Conservation (phyloP, 2,329 filamentous ascomycete species). For the Tolypocladium tundrense region DNA sequence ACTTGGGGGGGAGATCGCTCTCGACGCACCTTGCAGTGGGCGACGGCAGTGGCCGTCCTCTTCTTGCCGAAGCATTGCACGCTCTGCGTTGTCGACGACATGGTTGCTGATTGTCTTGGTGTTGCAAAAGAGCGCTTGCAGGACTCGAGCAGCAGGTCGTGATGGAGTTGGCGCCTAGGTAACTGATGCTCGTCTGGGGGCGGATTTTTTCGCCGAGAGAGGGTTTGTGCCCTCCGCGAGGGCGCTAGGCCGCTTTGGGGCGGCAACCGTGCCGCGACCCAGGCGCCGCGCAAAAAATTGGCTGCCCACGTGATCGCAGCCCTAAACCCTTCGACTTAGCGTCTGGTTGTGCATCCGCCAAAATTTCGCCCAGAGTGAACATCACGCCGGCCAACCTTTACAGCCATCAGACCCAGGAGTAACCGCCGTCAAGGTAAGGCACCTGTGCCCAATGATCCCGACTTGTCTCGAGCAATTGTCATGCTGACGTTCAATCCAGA, state of each 20-base stretch:
- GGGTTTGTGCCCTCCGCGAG: conserved; percentile 22
- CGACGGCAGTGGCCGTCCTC: conserved; percentile 82
- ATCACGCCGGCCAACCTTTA: conserved; percentile 23
- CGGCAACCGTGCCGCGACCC: neutral
- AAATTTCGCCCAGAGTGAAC: conserved; percentile 24
- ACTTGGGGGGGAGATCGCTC: neutral
- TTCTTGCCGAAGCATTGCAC: conserved; percentile 99
- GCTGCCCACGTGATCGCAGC: conserved; percentile 18
- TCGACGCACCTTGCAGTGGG: conserved; percentile 74
- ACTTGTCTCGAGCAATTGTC: conserved; percentile 1
- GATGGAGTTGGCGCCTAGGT: conserved; percentile 1
- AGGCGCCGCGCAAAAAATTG: neutral
- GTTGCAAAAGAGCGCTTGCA: conserved; percentile 6
- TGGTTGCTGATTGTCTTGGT: conserved; percentile 38
- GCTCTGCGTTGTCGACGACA: conserved; percentile 67
- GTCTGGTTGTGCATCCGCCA: conserved; percentile 20
- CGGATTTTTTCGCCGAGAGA: conserved; percentile 14
- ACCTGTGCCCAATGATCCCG: neutral
- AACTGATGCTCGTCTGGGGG: neutral
- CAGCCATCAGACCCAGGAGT: conserved; percentile 24
- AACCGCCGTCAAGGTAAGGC: conserved; percentile 31
- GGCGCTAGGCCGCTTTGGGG: conserved; percentile 15
- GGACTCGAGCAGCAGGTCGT: conserved; percentile 5
- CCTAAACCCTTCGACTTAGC: conserved; percentile 23
- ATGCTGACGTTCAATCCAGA: conserved; percentile 44